Conservation (phyloP, 2,329 filamentous ascomycete genomes). For the Alternaria rosae region DNA sequence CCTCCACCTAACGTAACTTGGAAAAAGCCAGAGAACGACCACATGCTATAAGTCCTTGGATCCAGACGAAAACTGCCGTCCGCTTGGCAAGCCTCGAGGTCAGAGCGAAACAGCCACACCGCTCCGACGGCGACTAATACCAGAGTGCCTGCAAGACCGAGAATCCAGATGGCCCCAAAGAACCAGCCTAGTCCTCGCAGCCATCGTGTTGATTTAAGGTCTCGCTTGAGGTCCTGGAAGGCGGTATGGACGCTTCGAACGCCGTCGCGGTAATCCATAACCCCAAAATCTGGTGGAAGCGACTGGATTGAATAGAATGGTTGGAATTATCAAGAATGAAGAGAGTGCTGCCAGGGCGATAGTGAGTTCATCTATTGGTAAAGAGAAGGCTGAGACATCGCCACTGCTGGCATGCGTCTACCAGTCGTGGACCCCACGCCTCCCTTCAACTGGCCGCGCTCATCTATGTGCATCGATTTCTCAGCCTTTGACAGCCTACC, state of each 20-base stretch:
- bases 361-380: neutral
- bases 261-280: neutral
- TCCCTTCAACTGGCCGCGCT: neutral
- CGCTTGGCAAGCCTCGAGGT: neutral
- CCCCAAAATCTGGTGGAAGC: neutral
- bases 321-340: neutral
- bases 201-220: neutral
- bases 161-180: neutral
- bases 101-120: neutral
- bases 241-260: neutral
- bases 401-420: neutral
- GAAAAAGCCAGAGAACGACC: neutral
- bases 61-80: neutral
- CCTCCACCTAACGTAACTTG: neutral
- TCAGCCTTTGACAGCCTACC: neutral
- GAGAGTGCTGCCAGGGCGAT: neutral
- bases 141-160: neutral
- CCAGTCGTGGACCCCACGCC: neutral
- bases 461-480: neutral
- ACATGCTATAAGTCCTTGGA: neutral
- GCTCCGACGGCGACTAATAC: neutral
- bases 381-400: neutral
- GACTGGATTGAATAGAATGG: neutral
- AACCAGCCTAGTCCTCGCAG: neutral
- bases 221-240: neutral